Evolutionary conservation across 2,329 filamentous ascomycete genomes (phyloP).

Genomic region (Trichoderma polysporum): DNA sequence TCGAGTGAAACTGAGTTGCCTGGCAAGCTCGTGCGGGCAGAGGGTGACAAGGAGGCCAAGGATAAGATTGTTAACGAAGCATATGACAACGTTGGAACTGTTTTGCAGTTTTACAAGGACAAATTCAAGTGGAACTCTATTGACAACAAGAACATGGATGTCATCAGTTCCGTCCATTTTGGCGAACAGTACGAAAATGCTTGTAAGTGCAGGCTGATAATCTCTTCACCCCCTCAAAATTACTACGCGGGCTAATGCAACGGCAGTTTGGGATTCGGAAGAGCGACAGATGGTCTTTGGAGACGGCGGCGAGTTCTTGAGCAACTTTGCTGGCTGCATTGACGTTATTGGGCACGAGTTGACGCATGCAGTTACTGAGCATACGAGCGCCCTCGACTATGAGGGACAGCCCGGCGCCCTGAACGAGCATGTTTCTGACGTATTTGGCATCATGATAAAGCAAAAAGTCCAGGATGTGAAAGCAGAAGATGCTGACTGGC

Average conservation of each 20-base stretch:
- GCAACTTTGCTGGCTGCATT: constrained; percentile 51
- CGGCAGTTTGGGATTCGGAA: constrained; percentile 49
- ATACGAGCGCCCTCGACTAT: constrained; percentile 52
- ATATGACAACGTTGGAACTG: constrained; percentile 50
- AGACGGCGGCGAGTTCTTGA: constrained; percentile 52
- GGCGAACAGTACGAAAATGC: constrained; percentile 52
- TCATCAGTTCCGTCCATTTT: constrained; percentile 55
- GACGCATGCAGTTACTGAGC: constrained; percentile 54
- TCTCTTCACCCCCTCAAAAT: not conserved
- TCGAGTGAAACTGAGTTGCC: constrained; percentile 41
- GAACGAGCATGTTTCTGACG: constrained; percentile 57
- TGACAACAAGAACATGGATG: constrained; percentile 50
- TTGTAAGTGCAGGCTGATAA: constrained; percentile 36
- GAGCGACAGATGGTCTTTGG: constrained; percentile 56
- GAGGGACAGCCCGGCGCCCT: constrained; percentile 53
- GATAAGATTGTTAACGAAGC: constrained; percentile 49
- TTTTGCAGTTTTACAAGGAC: constrained; percentile 50
- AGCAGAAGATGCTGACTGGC: constrained; percentile 51
- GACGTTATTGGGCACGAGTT: constrained; percentile 60
- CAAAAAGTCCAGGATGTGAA: constrained; percentile 49
- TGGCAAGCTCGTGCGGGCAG: constrained; percentile 43
- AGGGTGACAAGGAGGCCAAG: constrained; percentile 41
- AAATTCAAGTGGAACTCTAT: constrained; percentile 52
- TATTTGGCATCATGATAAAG: constrained; percentile 58
- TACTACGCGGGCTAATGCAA: not conserved